These are phyloP conservation scores for Linum lewisii DNA, from an alignment of 345 rosid genomes.

Conservation along the genomic window DNA sequence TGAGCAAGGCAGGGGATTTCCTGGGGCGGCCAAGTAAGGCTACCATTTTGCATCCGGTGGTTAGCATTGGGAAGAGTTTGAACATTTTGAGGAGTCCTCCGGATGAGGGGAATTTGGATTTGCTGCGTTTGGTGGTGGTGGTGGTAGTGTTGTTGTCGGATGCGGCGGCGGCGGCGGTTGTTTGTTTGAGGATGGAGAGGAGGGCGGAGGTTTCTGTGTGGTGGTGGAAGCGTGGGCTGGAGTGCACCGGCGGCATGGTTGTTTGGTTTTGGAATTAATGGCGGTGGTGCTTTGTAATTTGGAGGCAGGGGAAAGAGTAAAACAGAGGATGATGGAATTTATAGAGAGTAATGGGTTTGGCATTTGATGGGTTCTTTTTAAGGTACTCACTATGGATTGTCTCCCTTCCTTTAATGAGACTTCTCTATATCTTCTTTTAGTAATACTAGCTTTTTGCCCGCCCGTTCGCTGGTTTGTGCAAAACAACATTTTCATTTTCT, in stretches of 20 bases:
- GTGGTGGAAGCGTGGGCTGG: conserved; percentile 53
- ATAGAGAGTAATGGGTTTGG: not conserved
- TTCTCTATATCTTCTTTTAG: no score
- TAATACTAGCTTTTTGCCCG: no score
- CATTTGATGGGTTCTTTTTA: no score
- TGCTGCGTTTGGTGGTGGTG: conserved; percentile 34
- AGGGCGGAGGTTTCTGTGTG: conserved; percentile 75
- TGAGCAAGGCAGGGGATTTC: conserved; percentile 43
- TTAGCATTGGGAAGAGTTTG: conserved; percentile 89
- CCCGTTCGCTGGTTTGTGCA: no score
- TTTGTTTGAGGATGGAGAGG: conserved; percentile 53
- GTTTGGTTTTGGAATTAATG: not conserved
- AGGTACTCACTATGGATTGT: no score
- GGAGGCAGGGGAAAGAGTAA: not conserved
- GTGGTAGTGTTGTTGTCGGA: conserved; percentile 8
- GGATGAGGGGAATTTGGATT: conserved; percentile 23
- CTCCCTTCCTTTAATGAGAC: no score
- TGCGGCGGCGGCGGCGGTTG: conserved; percentile 11
- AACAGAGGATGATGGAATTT: not conserved
- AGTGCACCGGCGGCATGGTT: conserved; percentile 63
- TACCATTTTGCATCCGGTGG: conserved; percentile 96
- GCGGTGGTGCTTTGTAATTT: not conserved
- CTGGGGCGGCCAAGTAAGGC: conserved; percentile 61
- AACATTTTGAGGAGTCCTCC: conserved; percentile 71
- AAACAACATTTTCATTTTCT: no score